Conservation (phyloP, 2,329 filamentous ascomycete genomes). For the Penicillium sp. region DNA sequence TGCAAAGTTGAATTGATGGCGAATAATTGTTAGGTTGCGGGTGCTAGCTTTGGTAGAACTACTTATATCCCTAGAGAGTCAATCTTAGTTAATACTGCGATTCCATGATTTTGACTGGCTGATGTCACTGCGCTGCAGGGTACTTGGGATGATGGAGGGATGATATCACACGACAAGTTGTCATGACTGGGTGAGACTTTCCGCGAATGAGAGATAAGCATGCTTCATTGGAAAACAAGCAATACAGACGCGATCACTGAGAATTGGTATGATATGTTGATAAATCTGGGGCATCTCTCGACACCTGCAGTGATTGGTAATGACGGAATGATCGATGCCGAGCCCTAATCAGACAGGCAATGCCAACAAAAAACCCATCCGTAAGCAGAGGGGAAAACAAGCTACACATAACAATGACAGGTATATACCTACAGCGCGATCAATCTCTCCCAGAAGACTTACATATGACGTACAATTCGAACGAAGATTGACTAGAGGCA, state of each 20-base stretch:
- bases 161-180: constrained; percentile 27
- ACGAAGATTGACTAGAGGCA: no score
- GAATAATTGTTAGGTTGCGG: no score
- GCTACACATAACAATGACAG: not conserved
- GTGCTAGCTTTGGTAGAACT: not conserved
- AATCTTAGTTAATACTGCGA: not conserved
- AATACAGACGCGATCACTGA: not conserved
- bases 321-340: not conserved
- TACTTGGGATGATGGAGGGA: constrained; percentile 26
- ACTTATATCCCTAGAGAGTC: not conserved
- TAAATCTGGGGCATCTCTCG: not conserved
- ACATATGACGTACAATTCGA: no score
- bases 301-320: not conserved
- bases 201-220: not conserved
- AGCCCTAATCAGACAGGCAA: not conserved
- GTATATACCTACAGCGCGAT: not conserved
- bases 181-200: constrained; percentile 15
- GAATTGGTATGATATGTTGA: not conserved
- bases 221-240: not conserved
- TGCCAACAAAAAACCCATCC: not conserved
- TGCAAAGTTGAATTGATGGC: not conserved
- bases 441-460: not conserved
- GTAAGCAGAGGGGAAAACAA: not conserved
- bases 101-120: constrained; percentile 13
- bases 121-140: constrained; percentile 25